Evolutionary conservation across 2,329 filamentous ascomycete genomes (phyloP).

Genomic region (Didymella pinodella): DNA sequence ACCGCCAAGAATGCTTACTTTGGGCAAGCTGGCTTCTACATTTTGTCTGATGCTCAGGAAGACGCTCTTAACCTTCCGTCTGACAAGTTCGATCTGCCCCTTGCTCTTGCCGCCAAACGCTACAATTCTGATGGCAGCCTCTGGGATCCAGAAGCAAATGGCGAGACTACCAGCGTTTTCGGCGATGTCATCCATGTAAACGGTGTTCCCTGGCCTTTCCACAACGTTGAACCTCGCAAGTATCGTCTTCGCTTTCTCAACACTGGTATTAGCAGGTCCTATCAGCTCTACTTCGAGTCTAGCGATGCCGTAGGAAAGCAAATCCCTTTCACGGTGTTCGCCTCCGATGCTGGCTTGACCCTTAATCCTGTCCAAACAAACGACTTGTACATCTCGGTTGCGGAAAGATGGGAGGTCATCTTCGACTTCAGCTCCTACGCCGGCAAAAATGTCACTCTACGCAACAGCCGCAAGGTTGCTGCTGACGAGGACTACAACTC

Average conservation of each 20-base stretch:
- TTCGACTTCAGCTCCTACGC: constrained; percentile 63
- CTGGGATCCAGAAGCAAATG: constrained; percentile 54
- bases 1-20: constrained; percentile 66
- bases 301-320: constrained; percentile 43
- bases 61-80: constrained; percentile 59
- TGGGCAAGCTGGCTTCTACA: constrained; percentile 66
- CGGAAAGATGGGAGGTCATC: constrained; percentile 67
- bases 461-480: constrained; percentile 56
- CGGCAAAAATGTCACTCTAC: constrained; percentile 60
- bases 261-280: constrained; percentile 51
- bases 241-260: constrained; percentile 66
- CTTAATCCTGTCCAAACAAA: constrained; percentile 55
- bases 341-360: constrained; percentile 57
- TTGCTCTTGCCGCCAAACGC: constrained; percentile 61
- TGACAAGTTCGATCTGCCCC: constrained; percentile 63
- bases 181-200: constrained; percentile 68
- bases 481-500: constrained; percentile 61
- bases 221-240: constrained; percentile 66
- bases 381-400: constrained; percentile 60
- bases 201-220: constrained; percentile 66
- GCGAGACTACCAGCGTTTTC: constrained; percentile 60
- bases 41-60: constrained; percentile 61
- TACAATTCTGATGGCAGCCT: constrained; percentile 63
- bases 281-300: constrained; percentile 58
- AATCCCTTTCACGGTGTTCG: constrained; percentile 63